Evolutionary conservation across 805 yeast species (phyloP), one percentile per base, ranked within the genome.

Genomic region (Candida easanensis): DNA sequence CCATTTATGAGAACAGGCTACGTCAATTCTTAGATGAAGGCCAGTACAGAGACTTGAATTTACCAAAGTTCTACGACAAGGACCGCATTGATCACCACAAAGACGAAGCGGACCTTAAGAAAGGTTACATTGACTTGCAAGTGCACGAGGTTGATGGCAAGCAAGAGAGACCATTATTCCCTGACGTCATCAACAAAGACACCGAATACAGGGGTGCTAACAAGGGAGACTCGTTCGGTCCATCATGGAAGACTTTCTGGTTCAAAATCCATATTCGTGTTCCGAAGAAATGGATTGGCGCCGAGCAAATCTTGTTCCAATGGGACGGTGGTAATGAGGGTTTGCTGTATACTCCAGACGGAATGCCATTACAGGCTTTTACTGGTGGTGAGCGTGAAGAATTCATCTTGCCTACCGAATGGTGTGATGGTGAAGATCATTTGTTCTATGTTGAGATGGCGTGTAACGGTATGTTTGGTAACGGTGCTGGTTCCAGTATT

Each of bases 221-320:
- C 13, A 80, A 80, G 51, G 95, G 93, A 18, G 82, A 86, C 52
- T 66, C 71, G 8, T 88, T 86, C 61, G 97, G 98, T 0, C 99
- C 99, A 3, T 84, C 95, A 13, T 91, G 99, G 99, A 83, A 91
- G 45, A 85, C 98, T 1, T 95, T 88, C 51, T 91, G 99, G 99
- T 88, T 93, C 65, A 76, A 79, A 52, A 66, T 91, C 17, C 65
- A 72, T 13, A 64, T 87, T 45, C 67, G 69, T n/a, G 68, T 91
- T 5, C 96, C 96, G 0, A 52, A 68, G 14, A 61, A 70, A 3
- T 68, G 76, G 72, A 52, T 66, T 9, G 60, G 69, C 18, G 70
- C 72, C 14, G 54, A 58, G 11, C 73, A 70, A 45, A 73, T 88
- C 31, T 67, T 83, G 41, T 76, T 87, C 45, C 82, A 88, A 49